These are phyloP conservation scores for Metrosideros polymorpha DNA, from an alignment of 441 rosid genomes.

Conservation along the genomic window DNA sequence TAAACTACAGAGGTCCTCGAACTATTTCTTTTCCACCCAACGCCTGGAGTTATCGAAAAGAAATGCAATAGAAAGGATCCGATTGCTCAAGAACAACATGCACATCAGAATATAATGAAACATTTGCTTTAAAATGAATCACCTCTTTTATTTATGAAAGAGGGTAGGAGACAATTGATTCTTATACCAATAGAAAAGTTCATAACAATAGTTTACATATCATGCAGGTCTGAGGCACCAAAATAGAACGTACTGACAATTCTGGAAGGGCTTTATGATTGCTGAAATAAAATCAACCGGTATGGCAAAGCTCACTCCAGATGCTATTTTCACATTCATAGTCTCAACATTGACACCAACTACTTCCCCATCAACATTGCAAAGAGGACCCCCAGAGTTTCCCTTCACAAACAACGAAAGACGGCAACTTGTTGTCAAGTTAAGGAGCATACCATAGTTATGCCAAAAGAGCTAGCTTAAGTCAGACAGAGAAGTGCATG, in stretches of 20 bases:
- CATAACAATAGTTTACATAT: not conserved
- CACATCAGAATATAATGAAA: not conserved
- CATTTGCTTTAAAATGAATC: not conserved
- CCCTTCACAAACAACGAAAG: not conserved
- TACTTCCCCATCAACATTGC: not conserved
- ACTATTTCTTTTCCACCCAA: not conserved
- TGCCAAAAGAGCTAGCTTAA: not conserved
- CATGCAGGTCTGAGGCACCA: not conserved
- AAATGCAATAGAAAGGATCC: not conserved
- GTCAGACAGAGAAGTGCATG: not conserved
- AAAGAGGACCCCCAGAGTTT: not conserved
- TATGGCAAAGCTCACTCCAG: not conserved
- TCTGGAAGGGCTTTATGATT: not conserved
- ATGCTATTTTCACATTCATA: rapidly evolving
- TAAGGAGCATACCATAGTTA: not conserved
- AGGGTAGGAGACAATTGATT: not conserved
- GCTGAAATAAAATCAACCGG: not conserved
- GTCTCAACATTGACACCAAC: not conserved
- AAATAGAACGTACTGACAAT: not conserved
- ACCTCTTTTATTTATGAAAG: rapidly evolving
- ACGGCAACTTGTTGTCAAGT: not conserved
- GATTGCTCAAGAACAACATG: not conserved
- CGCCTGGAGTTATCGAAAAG: not conserved
- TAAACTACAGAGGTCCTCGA: not conserved
- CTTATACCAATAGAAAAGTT: not conserved